phyloP scores from a whole-genome alignment of 164 flowering plant species.

The Nelumbo lutea region DNA sequence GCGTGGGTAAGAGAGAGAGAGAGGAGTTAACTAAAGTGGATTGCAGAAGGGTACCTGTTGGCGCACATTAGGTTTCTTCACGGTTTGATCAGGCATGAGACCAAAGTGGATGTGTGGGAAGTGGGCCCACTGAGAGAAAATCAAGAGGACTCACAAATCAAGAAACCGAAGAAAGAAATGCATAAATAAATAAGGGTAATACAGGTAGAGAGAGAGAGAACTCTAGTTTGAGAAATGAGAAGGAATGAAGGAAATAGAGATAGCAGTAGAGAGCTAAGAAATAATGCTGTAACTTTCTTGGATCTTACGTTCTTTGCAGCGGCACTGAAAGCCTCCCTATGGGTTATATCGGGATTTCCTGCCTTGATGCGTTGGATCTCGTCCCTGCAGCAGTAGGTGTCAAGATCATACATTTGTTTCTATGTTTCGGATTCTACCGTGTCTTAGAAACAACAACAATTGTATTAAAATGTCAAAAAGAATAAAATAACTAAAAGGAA shows the following conservation, averaged over 20 bases:
- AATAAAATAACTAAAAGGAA: neutral
- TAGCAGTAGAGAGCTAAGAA: slow-evolving; percentile 6
- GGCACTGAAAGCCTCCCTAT: slow-evolving; percentile 99
- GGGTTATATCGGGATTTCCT: slow-evolving; percentile 90
- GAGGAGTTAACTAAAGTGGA: neutral
- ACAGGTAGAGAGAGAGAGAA: neutral
- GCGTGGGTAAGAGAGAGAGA: neutral
- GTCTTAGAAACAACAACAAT: neutral
- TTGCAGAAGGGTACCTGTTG: slow-evolving; percentile 49
- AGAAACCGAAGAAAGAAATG: slow-evolving; percentile 5
- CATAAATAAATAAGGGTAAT: neutral
- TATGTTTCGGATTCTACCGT: neutral
- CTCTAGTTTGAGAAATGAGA: slow-evolving; percentile 11
- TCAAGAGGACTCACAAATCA: slow-evolving; percentile 12
- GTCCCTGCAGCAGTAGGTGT: slow-evolving; percentile 48
- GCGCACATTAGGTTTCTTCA: slow-evolving; percentile 59
- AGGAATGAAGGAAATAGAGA: slow-evolving; percentile 1
- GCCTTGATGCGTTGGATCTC: slow-evolving; percentile 99
- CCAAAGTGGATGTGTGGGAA: slow-evolving; percentile 99
- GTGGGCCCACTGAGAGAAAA: slow-evolving; percentile 81
- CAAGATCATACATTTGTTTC: neutral
- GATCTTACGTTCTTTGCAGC: slow-evolving; percentile 96
- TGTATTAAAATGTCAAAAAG: neutral
- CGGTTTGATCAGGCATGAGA: slow-evolving; percentile 79
- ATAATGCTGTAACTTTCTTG: slow-evolving; percentile 18